Evolutionary conservation across 2,329 filamentous ascomycete genomes (phyloP).

Genomic region (Metarhizium brunneum): DNA sequence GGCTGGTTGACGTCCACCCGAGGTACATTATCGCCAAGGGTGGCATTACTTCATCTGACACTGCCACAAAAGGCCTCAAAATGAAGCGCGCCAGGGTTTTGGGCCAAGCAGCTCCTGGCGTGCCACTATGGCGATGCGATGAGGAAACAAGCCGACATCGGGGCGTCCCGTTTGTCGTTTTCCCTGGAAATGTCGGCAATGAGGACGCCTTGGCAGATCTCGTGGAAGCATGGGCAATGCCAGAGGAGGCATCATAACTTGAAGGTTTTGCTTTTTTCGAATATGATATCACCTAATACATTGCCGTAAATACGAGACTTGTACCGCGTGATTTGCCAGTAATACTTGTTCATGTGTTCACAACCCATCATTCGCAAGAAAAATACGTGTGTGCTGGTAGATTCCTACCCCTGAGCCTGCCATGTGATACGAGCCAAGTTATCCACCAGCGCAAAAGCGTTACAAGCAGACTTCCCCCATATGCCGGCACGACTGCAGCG

Average conservation of each 20-base stretch:
- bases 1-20: constrained; percentile 33
- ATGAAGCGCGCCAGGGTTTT: constrained; percentile 43
- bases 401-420: background rate
- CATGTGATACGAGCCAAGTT: background rate
- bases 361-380: background rate
- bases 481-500: too few relatives aligned
- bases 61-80: constrained; percentile 43
- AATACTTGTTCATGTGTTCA: too few relatives aligned
- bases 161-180: constrained; percentile 46
- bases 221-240: constrained; percentile 20
- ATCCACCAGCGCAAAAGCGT: too few relatives aligned
- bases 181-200: constrained; percentile 49
- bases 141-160: constrained; percentile 38
- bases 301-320: too few relatives aligned
- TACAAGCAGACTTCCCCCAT: too few relatives aligned
- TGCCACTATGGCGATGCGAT: constrained; percentile 48
- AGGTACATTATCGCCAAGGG: constrained; percentile 51
- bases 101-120: constrained; percentile 46
- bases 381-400: background rate
- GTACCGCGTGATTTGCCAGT: background rate
- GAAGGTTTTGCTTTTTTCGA: too few relatives aligned
- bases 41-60: constrained; percentile 50
- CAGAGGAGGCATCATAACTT: background rate
- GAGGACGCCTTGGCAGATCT: constrained; percentile 35
- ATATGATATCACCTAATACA: too few relatives aligned